Conservation (phyloP, 2,329 filamentous ascomycete species). For the Aspergillus tamarii region DNA sequence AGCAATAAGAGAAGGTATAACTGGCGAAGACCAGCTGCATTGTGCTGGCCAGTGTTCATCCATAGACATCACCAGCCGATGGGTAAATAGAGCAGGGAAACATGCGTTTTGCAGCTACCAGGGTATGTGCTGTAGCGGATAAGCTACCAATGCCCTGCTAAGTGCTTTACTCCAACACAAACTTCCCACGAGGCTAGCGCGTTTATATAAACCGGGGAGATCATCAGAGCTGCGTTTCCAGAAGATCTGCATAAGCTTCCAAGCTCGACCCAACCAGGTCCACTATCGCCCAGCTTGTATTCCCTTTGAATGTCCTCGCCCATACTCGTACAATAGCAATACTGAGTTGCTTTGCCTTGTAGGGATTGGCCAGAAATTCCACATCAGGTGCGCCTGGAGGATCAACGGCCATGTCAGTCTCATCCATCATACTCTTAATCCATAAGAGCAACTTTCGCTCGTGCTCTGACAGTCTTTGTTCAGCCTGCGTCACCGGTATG, state of each 20-base stretch:
- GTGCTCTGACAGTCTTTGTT: conserved; percentile 50
- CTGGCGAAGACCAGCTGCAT: not conserved
- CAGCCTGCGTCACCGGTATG: conserved; percentile 46
- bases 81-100: not conserved
- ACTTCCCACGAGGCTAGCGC: not conserved
- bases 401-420: conserved; percentile 51
- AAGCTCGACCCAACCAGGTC: conserved; percentile 51
- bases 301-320: conserved; percentile 51
- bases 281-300: conserved; percentile 53
- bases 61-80: not conserved
- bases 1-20: not conserved
- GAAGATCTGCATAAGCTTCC: conserved; percentile 50
- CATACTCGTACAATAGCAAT: conserved; percentile 53
- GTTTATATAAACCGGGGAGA: not conserved
- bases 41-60: not conserved
- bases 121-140: not conserved
- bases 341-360: conserved; percentile 49
- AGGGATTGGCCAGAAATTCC: conserved; percentile 47
- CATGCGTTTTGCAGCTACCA: not conserved
- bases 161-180: not conserved
- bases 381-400: conserved; percentile 42
- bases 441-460: conserved; percentile 51
- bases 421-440: conserved; percentile 55
- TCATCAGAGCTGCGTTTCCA: conserved; percentile 37
- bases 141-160: not conserved